Conservation (phyloP, 1,284 basidiomycete genomes). For the Termitomyces sp. region DNA sequence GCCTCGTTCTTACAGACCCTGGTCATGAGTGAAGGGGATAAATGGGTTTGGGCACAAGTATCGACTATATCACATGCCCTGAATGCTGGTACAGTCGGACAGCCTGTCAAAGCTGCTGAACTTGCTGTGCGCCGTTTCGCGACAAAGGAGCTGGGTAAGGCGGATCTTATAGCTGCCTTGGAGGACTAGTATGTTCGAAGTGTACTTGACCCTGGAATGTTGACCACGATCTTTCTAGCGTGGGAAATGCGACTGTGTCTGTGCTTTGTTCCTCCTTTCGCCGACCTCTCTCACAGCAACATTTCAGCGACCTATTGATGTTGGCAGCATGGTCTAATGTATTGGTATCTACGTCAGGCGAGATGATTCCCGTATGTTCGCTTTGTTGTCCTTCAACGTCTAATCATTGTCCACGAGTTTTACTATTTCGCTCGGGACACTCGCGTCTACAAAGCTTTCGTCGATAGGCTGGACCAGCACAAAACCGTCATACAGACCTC, state of each 20-base stretch:
- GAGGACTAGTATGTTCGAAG: conserved; percentile 68
- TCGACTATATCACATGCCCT: conserved; percentile 57
- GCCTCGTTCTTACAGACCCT: conserved; percentile 80
- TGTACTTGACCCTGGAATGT: neutral
- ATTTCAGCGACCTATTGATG: conserved; percentile 54
- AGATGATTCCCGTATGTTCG: conserved; percentile 57
- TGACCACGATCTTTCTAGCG: conserved; percentile 32
- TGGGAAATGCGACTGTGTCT: conserved; percentile 72
- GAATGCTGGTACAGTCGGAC: conserved; percentile 53
- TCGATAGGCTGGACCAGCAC: conserved; percentile 52
- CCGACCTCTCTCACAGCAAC: conserved; percentile 2
- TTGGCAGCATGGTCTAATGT: conserved; percentile 68
- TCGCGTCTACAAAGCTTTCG: conserved; percentile 68
- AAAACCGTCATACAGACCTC: conserved; percentile 43
- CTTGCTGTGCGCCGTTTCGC: conserved; percentile 69
- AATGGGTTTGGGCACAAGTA: conserved; percentile 65
- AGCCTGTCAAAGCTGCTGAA: conserved; percentile 64
- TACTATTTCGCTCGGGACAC: conserved; percentile 81
- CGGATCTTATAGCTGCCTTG: conserved; percentile 66
- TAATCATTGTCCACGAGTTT: conserved; percentile 35
- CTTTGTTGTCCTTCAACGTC: conserved; percentile 2
- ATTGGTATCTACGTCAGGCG: conserved; percentile 43
- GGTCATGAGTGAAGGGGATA: conserved; percentile 83
- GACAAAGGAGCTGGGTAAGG: conserved; percentile 71
- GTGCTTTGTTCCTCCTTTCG: conserved; percentile 9